Conservation (phyloP, 352 stramenopile genomes). For the Phytopythium cucurbitacearum region DNA sequence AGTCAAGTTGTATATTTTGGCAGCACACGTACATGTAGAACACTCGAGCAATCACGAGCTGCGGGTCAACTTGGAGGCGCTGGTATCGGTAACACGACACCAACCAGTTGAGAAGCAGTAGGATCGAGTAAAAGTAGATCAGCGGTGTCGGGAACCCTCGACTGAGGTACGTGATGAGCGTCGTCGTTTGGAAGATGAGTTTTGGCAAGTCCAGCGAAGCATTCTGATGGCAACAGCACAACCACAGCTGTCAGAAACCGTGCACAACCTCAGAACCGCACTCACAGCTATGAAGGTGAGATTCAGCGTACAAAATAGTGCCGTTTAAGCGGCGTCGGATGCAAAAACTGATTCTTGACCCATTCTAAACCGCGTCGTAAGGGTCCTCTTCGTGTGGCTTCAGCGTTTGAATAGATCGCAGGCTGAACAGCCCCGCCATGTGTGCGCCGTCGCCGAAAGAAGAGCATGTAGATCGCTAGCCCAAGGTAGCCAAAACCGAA, state of each 20-base stretch:
- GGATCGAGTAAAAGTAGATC: conserved; percentile 30
- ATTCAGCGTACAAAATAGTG: conserved; percentile 3
- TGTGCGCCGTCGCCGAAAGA: background rate
- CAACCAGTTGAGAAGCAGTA: conserved; percentile 35
- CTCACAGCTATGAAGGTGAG: too few species aligned
- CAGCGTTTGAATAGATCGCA: too few species aligned
- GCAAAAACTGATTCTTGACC: background rate
- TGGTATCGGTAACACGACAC: conserved; percentile 44
- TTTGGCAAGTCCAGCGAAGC: conserved; percentile 30
- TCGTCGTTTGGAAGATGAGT: conserved; percentile 38
- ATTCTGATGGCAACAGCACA: conserved; percentile 13
- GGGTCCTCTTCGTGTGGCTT: too few species aligned
- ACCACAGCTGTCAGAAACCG: background rate
- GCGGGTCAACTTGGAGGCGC: conserved; percentile 19
- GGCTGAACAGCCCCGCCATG: too few species aligned
- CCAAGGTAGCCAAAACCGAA: conserved; percentile 4
- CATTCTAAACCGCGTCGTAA: background rate
- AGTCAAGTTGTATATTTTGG: background rate
- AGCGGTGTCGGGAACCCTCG: conserved; percentile 32
- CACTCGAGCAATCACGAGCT: conserved; percentile 24
- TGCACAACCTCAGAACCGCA: too few species aligned
- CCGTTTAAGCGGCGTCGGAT: background rate
- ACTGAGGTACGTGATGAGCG: conserved; percentile 27
- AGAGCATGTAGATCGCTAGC: conserved; percentile 2
- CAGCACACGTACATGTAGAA: conserved; percentile 27